These are phyloP conservation scores for Diversispora eburnea DNA, from an alignment of 192 early-diverging fungal species.

Conservation along the genomic window DNA sequence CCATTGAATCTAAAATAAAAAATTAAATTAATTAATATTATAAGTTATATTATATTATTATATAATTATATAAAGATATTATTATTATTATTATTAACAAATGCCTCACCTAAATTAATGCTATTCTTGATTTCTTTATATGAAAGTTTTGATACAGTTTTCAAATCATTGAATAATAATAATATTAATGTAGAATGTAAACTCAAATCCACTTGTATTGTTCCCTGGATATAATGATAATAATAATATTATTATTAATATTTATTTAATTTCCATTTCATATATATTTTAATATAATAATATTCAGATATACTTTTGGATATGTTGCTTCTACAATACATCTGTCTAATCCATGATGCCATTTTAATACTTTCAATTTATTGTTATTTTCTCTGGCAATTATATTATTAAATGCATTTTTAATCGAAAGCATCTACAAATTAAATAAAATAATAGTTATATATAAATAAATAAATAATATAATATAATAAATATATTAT, in stretches of 20 bases:
- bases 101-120: neutral
- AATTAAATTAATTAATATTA: neutral
- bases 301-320: neutral
- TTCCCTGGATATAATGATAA: neutral
- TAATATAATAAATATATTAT: neutral
- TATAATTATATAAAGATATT: neutral
- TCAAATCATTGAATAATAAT: neutral
- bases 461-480: neutral
- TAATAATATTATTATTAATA: too few relatives aligned
- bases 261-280: neutral
- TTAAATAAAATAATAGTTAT: neutral
- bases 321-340: neutral
- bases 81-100: neutral
- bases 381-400: neutral
- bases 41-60: neutral
- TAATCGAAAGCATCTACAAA: neutral
- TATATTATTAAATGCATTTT: neutral
- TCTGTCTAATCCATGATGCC: neutral
- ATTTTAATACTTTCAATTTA: neutral
- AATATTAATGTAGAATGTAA: neutral
- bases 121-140: neutral
- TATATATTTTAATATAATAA: neutral
- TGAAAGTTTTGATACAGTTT: neutral
- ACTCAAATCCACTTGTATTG: neutral
- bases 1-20: neutral